phyloP scores from a whole-genome alignment of 2,329 filamentous ascomycete genomes.

The Coniochaeta prunicola region DNA sequence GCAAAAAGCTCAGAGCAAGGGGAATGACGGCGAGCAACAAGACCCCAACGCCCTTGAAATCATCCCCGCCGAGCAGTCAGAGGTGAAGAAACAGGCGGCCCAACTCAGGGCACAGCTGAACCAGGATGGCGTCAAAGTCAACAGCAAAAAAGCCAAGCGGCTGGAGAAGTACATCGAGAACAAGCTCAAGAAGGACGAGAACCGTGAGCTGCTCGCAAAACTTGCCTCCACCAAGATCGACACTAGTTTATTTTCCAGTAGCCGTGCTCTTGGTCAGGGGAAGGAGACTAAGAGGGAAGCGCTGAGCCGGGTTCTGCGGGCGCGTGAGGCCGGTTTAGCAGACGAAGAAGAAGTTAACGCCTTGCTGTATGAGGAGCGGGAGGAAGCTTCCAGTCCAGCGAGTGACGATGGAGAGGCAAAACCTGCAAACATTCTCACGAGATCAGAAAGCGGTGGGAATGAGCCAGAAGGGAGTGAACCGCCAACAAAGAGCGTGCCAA shows the following conservation, averaged over 20 bases:
- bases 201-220: conserved; percentile 73
- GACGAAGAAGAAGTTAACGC: conserved; percentile 43
- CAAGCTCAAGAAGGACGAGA: conserved; percentile 93
- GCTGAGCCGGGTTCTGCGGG: conserved; percentile 55
- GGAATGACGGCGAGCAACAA: conserved; percentile 30
- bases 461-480: conserved; percentile 1
- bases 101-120: conserved; percentile 46
- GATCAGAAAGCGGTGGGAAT: background rate
- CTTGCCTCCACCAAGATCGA: conserved; percentile 74
- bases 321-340: conserved; percentile 57
- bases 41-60: conserved; percentile 52
- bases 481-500: conserved; percentile 7
- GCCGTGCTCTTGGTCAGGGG: conserved; percentile 65
- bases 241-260: conserved; percentile 72
- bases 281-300: conserved; percentile 65
- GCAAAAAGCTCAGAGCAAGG: conserved; percentile 39
- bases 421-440: background rate
- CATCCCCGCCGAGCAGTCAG: conserved; percentile 37
- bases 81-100: conserved; percentile 47
- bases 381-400: conserved; percentile 17
- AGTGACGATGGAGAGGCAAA: background rate
- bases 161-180: conserved; percentile 70
- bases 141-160: conserved; percentile 58
- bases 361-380: conserved; percentile 43
- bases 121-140: conserved; percentile 45